Evolutionary conservation across 2,329 filamentous ascomycete species (phyloP).

Genomic region (Exophiala sideris): DNA sequence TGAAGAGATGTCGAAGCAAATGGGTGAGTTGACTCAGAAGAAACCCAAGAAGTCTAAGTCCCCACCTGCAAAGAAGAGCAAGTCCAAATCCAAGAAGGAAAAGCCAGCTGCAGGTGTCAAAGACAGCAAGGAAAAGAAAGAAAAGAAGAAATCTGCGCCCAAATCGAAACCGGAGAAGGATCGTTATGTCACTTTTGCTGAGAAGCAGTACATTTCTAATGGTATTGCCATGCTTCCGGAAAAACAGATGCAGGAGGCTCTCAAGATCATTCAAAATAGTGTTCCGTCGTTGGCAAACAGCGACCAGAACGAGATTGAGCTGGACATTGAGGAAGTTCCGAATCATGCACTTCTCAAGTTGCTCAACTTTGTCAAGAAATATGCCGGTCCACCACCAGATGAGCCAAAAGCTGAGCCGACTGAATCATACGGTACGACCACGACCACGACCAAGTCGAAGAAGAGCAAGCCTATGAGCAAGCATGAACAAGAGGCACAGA

Average conservation of each 20-base stretch:
- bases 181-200: constrained; percentile 67
- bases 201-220: constrained; percentile 88
- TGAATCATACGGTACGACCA: constrained; percentile 29
- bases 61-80: constrained; percentile 46
- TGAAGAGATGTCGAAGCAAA: constrained; percentile 67
- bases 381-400: constrained; percentile 42
- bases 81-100: constrained; percentile 46
- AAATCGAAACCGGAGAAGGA: constrained; percentile 50
- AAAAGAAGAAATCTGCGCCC: constrained; percentile 44
- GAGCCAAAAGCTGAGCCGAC: constrained; percentile 38
- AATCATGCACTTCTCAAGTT: constrained; percentile 46
- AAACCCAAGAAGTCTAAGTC: constrained; percentile 60
- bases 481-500: constrained; percentile 49
- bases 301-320: constrained; percentile 46
- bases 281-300: constrained; percentile 64
- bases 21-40: constrained; percentile 49
- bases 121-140: constrained; percentile 40
- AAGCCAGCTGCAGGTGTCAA: constrained; percentile 35
- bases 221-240: constrained; percentile 79
- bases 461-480: constrained; percentile 54
- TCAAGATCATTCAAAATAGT: constrained; percentile 86
- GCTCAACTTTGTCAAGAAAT: constrained; percentile 47
- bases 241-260: constrained; percentile 72
- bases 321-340: constrained; percentile 49
- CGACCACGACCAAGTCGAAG: constrained; percentile 43